Evolutionary conservation across 208 protist genomes (phyloP), one percentile per base, ranked within the genome.

Genomic region (Blastocrithidia nonstop): DNA sequence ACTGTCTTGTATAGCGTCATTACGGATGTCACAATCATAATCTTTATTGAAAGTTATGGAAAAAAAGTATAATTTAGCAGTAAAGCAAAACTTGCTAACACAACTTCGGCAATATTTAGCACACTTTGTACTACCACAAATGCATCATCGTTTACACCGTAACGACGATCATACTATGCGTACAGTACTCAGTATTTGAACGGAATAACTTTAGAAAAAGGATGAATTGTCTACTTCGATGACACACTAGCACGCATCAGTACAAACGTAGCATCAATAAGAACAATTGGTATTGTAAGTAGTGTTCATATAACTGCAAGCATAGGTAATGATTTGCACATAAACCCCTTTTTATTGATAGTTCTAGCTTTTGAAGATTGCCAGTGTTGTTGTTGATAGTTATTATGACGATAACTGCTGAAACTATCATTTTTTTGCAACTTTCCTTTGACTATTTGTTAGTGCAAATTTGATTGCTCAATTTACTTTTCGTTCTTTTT

Each of bases 1-100:
- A 87, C 36, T 19, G 76, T 91, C 60, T 87, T 91, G 64, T 78
- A 81, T 8, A 87, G 23, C 2, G 81, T 91, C 79, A 88, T 88
- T 20, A 66, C 43, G 31, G 45, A 50, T 1, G 78, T 66, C 6
- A 69, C 17, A 6, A 82, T 39, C 1, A 57, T 57, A n/a, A 82
- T 33, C 50, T 73, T 66, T 21, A 80, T 29, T n/a, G 66, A 56
- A 4, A 24, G 4, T 41, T 45, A 38, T n/a, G 41, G 22, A 1
- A 41, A 21, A 19, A 51, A 40, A 25, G 28, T 39, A 1, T 62
- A 6, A 2, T 56, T 25, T 5, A 82, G 50, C 8, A 73, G 0
- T 1, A 79, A 45, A 8, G 57, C 61, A 7, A 66, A 15, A 5
- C 86, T 29, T 4, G 72, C 74, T 36, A 91, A 45, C 3, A 32